Percentiles rank a stretch among this genome's conserved stretches.
phyloP scores from a whole-genome alignment of 768 basidiomycete genomes.

The Pulveroboletus ravenelii region DNA sequence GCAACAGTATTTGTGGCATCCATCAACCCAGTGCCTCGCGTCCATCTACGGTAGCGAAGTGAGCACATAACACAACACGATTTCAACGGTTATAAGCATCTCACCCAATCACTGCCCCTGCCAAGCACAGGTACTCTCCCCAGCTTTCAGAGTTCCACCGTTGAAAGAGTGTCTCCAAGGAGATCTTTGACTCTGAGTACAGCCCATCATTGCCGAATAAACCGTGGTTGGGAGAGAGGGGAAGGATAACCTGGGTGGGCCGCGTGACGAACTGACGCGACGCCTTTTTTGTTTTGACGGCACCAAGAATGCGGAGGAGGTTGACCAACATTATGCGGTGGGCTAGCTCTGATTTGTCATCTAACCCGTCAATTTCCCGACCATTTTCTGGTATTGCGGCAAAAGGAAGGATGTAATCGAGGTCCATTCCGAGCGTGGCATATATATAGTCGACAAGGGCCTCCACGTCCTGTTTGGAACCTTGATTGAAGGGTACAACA shows the following conservation, averaged over 20 bases:
- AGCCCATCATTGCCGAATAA: conserved; percentile 96
- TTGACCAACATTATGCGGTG: conserved; percentile 99
- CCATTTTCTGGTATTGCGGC: conserved; percentile 99
- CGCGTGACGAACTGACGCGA: conserved; percentile 94
- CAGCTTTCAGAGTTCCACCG: conserved; percentile 98
- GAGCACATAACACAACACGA: conserved; percentile 8
- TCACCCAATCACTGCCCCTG: conserved; percentile 96
- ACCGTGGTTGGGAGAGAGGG: conserved; percentile 97
- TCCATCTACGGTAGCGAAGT: conserved; percentile 60
- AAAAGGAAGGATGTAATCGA: conserved; percentile 98
- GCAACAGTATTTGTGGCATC: conserved; percentile 91
- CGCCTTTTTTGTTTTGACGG: conserved; percentile 97
- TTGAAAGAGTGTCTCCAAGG: conserved; percentile 96
- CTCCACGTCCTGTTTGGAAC: conserved; percentile 97
- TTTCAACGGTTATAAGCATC: conserved; percentile 23
- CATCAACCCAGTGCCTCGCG: conserved; percentile 97
- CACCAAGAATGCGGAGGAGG: conserved; percentile 90
- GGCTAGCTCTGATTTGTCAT: conserved; percentile 96
- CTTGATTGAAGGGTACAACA: conserved; percentile 99
- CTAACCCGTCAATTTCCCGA: conserved; percentile 94
- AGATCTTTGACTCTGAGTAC: conserved; percentile 98
- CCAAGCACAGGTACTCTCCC: conserved; percentile 98
- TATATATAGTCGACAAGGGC: conserved; percentile 99
- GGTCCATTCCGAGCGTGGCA: conserved; percentile 88
- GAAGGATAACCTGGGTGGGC: conserved; percentile 97